These are phyloP conservation scores for Xylaria palmicola DNA, from an alignment of 495 filamentous ascomycete genomes.

Conservation along the genomic window DNA sequence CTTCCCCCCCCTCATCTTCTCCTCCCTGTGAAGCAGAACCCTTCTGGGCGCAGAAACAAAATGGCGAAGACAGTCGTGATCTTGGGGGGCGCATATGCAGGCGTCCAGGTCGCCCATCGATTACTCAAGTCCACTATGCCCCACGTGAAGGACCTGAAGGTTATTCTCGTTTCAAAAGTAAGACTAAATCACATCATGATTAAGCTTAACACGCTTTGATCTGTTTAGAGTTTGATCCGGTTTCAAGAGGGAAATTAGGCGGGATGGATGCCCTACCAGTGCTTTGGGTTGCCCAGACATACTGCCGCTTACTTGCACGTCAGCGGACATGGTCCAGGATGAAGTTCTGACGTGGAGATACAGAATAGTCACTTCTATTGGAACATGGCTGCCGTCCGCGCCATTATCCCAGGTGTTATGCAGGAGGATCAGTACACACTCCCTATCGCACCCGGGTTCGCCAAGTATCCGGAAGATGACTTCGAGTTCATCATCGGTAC, in stretches of 20 bases:
- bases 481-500: slow-evolving; percentile 45
- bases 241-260: neutral
- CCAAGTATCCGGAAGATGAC: slow-evolving; percentile 36
- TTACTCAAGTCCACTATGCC: slow-evolving; percentile 45
- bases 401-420: slow-evolving; percentile 49
- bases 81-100: slow-evolving; percentile 54
- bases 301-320: too few species aligned
- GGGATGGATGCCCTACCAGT: neutral
- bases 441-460: slow-evolving; percentile 39
- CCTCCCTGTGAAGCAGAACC: neutral
- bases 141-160: slow-evolving; percentile 39
- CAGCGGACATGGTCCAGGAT: neutral
- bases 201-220: too few species aligned
- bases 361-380: slow-evolving; percentile 57
- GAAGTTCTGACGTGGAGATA: slow-evolving; percentile 24
- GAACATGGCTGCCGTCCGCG: slow-evolving; percentile 56
- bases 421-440: slow-evolving; percentile 49
- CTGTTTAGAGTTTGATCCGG: neutral
- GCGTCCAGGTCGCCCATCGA: slow-evolving; percentile 52
- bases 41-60: neutral
- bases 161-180: slow-evolving; percentile 49
- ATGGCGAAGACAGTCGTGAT: slow-evolving; percentile 43
- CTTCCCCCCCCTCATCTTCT: too few species aligned
- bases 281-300: neutral
- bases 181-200: neutral